Conservation (phyloP, 2,329 filamentous ascomycete species). For the Rutstroemia sp. region DNA sequence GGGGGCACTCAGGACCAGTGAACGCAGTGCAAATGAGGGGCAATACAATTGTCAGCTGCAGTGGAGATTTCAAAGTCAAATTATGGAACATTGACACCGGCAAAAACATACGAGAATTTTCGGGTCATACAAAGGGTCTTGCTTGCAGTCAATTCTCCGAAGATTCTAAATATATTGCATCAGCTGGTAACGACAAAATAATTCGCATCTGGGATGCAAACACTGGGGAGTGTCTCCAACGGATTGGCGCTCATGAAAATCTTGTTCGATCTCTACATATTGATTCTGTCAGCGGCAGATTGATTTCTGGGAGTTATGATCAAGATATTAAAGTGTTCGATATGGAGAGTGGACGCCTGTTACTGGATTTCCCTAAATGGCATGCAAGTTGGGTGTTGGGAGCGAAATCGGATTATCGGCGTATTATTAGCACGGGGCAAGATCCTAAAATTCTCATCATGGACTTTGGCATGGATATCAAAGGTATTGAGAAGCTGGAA, state of each 20-base stretch:
- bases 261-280: conserved; percentile 88
- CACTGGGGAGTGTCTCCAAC: conserved; percentile 74
- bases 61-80: conserved; percentile 87
- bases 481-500: conserved; percentile 40
- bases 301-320: conserved; percentile 91
- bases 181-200: conserved; percentile 88
- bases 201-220: conserved; percentile 96
- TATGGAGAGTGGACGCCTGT: conserved; percentile 67
- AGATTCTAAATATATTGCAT: conserved; percentile 87
- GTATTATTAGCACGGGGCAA: conserved; percentile 91
- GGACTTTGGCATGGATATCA: conserved; percentile 69
- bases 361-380: conserved; percentile 87
- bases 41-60: conserved; percentile 87
- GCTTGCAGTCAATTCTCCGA: conserved; percentile 95
- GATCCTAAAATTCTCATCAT: conserved; percentile 87
- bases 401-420: conserved; percentile 90
- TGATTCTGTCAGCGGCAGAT: conserved; percentile 75
- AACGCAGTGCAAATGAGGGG: conserved; percentile 94
- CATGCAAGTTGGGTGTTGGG: conserved; percentile 95
- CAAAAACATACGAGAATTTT: conserved; percentile 82
- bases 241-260: conserved; percentile 75
- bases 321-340: conserved; percentile 94
- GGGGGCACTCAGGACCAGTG: conserved; percentile 83
- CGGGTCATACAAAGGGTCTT: conserved; percentile 83
- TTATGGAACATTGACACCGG: conserved; percentile 92